Conservation (phyloP, 495 filamentous ascomycete genomes). For the Pseudevernia furfuracea region DNA sequence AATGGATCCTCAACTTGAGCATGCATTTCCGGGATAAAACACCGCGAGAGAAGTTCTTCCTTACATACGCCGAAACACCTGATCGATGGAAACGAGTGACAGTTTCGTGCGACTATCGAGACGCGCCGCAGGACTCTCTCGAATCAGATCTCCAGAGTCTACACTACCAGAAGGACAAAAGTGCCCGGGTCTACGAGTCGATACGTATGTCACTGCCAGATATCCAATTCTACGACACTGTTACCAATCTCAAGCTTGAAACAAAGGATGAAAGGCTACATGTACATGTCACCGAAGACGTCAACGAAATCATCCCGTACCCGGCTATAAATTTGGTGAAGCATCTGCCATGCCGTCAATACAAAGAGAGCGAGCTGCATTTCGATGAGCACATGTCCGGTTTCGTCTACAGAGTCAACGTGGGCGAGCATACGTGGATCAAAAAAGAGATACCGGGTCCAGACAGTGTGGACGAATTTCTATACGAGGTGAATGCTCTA, state of each 20-base stretch:
- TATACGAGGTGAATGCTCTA: slow-evolving; percentile 96
- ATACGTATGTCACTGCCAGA: slow-evolving; percentile 85
- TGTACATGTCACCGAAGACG: slow-evolving; percentile 96
- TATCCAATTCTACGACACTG: slow-evolving; percentile 91
- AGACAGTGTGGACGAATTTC: slow-evolving; percentile 91
- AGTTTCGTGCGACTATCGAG: slow-evolving; percentile 87
- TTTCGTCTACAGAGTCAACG: slow-evolving; percentile 89
- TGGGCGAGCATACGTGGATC: slow-evolving; percentile 63
- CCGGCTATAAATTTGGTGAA: slow-evolving; percentile 66
- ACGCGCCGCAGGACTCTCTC: slow-evolving; percentile 70
- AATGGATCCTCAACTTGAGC: slow-evolving; percentile 95
- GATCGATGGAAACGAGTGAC: slow-evolving; percentile 82
- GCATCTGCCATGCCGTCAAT: slow-evolving; percentile 58
- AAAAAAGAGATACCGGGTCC: slow-evolving; percentile 98
- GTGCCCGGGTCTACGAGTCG: slow-evolving; percentile 88
- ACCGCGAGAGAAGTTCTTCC: slow-evolving; percentile 94
- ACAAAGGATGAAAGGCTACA: slow-evolving; percentile 85
- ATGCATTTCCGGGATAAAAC: slow-evolving; percentile 98
- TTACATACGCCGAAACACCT: slow-evolving; percentile 78
- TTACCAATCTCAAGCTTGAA: slow-evolving; percentile 92
- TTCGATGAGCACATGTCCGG: slow-evolving; percentile 93
- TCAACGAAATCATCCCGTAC: slow-evolving; percentile 90
- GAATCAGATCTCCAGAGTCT: slow-evolving; percentile 73
- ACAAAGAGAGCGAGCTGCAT: slow-evolving; percentile 46
- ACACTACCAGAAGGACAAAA: slow-evolving; percentile 87